A percentile compares a stretch with the other conserved stretches of the same genome.
Conservation (phyloP, 345 rosid genomes). For the Eucalyptus paniculata region DNA sequence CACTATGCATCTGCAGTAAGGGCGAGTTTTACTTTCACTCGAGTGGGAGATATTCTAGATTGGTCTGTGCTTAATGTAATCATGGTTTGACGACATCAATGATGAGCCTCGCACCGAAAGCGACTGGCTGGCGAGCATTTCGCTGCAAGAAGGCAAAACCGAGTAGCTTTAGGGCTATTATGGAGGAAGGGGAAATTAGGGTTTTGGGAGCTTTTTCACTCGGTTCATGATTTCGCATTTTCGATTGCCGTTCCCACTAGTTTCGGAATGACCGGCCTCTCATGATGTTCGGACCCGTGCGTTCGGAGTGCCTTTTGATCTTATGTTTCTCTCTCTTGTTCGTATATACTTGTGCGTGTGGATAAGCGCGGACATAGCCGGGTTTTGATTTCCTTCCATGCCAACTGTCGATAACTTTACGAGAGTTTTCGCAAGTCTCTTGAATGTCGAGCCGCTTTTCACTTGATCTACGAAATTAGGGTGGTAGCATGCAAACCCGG, state of each 20-base stretch:
- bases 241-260: not conserved
- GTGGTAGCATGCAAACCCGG: not conserved
- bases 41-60: not conserved
- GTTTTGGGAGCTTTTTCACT: not conserved
- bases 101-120: not conserved
- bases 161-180: not conserved
- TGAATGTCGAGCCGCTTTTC: not conserved
- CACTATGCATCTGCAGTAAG: not conserved
- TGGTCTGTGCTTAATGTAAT: not conserved
- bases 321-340: not conserved
- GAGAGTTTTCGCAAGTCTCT: not conserved
- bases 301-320: not conserved
- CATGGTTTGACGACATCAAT: not conserved
- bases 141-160: not conserved
- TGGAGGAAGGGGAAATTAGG: not conserved
- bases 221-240: not conserved
- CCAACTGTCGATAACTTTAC: not conserved
- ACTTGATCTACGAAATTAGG: not conserved
- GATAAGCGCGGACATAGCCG: not conserved
- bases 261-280: not conserved
- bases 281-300: not conserved
- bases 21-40: not conserved
- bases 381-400: not conserved
- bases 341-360: not conserved
- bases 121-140: not conserved